phyloP scores from a whole-genome alignment of 116 monocot species.

The Posidonia oceanica region DNA sequence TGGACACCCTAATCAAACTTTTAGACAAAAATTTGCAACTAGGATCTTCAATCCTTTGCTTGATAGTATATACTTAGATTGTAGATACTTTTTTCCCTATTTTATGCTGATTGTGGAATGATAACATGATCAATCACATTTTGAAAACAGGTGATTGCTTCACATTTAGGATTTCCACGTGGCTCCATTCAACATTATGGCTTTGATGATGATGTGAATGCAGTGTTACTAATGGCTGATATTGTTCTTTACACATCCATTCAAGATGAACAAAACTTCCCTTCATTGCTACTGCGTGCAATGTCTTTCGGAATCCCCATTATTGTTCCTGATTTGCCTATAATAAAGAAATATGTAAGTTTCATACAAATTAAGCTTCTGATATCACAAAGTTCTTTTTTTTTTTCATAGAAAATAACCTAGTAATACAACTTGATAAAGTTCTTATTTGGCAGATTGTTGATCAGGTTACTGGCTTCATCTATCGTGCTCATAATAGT shows the following conservation, averaged over 20 bases:
- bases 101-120: not conserved
- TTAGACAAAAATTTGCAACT: no score
- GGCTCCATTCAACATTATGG: conserved; percentile 53
- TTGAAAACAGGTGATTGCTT: conserved; percentile 49
- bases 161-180: conserved; percentile 44
- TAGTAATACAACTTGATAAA: not conserved
- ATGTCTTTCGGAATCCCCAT: conserved; percentile 77
- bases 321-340: conserved; percentile 63
- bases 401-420: not conserved
- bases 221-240: conserved; percentile 51
- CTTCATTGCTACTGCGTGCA: conserved; percentile 59
- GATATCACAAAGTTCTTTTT: not conserved
- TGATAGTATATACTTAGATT: no score
- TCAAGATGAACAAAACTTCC: conserved; percentile 75
- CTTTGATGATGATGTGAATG: conserved; percentile 53
- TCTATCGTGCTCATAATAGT: conserved; percentile 38
- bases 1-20: no score
- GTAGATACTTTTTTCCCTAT: no score
- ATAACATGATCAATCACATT: conserved; percentile 7
- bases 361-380: not conserved
- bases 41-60: no score
- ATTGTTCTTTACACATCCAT: conserved; percentile 72
- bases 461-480: conserved; percentile 48
- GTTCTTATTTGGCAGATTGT: conserved; percentile 33
- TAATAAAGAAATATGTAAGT: conserved; percentile 77